These are phyloP conservation scores for Phycomyces nitens DNA, from an alignment of 192 early-diverging fungal genomes.

Conservation along the genomic window DNA sequence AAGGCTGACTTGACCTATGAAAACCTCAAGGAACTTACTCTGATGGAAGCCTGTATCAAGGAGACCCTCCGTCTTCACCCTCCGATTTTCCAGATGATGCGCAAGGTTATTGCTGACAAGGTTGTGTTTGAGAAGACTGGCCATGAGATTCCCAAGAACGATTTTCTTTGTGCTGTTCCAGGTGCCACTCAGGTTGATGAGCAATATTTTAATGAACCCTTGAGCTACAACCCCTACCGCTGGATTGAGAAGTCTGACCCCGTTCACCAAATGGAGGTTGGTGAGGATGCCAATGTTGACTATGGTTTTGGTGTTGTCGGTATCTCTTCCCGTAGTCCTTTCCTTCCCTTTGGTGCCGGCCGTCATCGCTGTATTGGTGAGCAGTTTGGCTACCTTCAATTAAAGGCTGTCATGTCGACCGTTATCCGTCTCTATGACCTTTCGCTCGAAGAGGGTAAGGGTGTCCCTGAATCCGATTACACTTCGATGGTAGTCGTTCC, in stretches of 20 bases:
- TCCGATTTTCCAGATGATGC: conserved; percentile 91
- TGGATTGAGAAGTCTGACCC: conserved; percentile 64
- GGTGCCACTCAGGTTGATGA: conserved; percentile 80
- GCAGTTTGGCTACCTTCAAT: conserved; percentile 91
- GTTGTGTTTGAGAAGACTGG: conserved; percentile 68
- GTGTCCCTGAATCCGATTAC: conserved; percentile 82
- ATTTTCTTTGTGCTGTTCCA: conserved; percentile 83
- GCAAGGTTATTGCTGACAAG: conserved; percentile 78
- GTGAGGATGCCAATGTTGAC: conserved; percentile 54
- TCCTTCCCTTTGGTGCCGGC: conserved; percentile 95
- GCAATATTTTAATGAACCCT: conserved; percentile 74
- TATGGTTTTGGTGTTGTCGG: conserved; percentile 74
- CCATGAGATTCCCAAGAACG: conserved; percentile 84
- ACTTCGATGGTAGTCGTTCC: conserved; percentile 93
- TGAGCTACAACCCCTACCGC: conserved; percentile 77
- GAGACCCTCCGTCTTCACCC: conserved; percentile 92
- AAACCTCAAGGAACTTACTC: conserved; percentile 64
- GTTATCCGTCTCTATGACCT: conserved; percentile 80
- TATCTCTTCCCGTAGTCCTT: conserved; percentile 70
- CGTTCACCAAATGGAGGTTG: conserved; percentile 50
- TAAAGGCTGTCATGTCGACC: conserved; percentile 87
- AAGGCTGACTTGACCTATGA: conserved; percentile 66
- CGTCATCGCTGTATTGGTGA: conserved; percentile 99
- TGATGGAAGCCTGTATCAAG: conserved; percentile 81
- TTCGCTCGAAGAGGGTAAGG: conserved; percentile 54